These are phyloP conservation scores for Diaporthe capsici DNA, from an alignment of 2,329 filamentous ascomycete genomes.

Conservation along the genomic window DNA sequence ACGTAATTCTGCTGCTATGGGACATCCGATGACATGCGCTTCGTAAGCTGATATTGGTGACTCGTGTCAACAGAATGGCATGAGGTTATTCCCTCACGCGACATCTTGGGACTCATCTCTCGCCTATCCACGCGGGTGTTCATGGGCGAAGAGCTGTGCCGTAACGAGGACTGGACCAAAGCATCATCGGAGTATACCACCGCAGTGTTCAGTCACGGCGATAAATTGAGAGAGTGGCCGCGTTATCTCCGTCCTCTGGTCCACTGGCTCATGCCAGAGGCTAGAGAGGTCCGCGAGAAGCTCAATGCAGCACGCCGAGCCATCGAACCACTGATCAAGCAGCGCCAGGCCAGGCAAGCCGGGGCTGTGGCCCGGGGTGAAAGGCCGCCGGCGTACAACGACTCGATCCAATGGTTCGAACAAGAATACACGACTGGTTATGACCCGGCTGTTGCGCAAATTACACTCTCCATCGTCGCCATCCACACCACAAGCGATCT, in stretches of 20 bases:
- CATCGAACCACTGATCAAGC: conserved; percentile 6
- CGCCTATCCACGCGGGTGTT: conserved; percentile 50
- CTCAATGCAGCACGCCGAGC: neutral
- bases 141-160: conserved; percentile 49
- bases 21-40: neutral
- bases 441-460: conserved; percentile 41
- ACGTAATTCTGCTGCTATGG: neutral
- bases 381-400: neutral
- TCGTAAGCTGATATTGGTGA: too few relatives aligned
- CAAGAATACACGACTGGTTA: conserved; percentile 23
- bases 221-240: neutral
- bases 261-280: conserved; percentile 15
- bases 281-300: neutral
- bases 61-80: conserved; percentile 44
- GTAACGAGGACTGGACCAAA: conserved; percentile 48
- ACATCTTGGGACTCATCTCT: conserved; percentile 48
- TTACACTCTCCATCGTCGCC: conserved; percentile 44
- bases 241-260: conserved; percentile 2
- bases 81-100: conserved; percentile 52
- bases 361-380: conserved; percentile 34
- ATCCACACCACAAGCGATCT: conserved; percentile 47
- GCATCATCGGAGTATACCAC: conserved; percentile 40
- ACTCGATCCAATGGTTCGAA: conserved; percentile 16
- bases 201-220: neutral
- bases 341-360: neutral